phyloP scores from a whole-genome alignment of 371 early-diverging fungal species.

The Homolaphlyctis polyrhiza region DNA sequence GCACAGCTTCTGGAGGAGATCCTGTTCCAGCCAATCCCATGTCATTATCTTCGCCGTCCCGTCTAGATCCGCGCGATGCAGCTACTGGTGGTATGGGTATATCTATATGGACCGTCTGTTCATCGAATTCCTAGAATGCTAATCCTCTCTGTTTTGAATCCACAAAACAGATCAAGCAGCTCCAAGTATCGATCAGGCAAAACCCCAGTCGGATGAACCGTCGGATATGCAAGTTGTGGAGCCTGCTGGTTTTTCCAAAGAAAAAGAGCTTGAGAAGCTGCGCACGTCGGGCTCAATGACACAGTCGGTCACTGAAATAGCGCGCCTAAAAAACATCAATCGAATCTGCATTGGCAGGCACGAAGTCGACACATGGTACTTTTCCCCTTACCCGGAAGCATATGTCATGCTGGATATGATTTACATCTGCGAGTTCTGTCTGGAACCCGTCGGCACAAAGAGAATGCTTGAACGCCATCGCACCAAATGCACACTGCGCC shows the following conservation, averaged over 20 bases:
- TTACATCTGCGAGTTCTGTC: constrained; percentile 79
- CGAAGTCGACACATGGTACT: constrained; percentile 95
- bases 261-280: constrained; percentile 88
- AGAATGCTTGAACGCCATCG: constrained; percentile 53
- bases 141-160: no score
- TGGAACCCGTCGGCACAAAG: constrained; percentile 32
- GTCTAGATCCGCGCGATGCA: no score
- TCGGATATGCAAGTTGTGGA: no score
- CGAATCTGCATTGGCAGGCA: constrained; percentile 91
- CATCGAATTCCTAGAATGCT: no score
- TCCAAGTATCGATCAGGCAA: no score
- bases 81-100: no score
- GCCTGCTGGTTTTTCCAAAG: constrained; percentile 53
- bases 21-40: no score
- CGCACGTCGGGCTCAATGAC: constrained; percentile 93
- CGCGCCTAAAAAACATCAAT: constrained; percentile 90
- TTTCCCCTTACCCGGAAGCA: constrained; percentile 90
- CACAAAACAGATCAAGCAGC: neutral
- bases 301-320: constrained; percentile 83
- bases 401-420: constrained; percentile 62
- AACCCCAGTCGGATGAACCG: no score
- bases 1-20: no score
- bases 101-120: no score
- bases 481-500: constrained; percentile 52
- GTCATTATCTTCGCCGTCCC: no score